These are phyloP conservation scores for Phytophthora lateralis DNA, from an alignment of 352 stramenopile species.

Conservation along the genomic window DNA sequence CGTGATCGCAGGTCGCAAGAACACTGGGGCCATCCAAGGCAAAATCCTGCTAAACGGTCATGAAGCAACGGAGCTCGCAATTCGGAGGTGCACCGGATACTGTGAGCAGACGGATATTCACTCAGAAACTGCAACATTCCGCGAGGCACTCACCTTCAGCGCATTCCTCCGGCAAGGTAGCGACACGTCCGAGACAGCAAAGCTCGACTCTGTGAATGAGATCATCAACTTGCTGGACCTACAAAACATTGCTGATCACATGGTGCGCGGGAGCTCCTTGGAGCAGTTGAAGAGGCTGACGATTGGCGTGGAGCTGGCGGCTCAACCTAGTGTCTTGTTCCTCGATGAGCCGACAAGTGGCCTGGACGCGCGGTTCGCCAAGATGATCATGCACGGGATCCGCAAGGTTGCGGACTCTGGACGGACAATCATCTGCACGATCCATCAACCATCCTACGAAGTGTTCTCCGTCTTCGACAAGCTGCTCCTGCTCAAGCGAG, in stretches of 20 bases:
- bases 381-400: conserved; percentile 74
- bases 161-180: conserved; percentile 59
- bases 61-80: conserved; percentile 29
- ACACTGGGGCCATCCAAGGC: conserved; percentile 62
- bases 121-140: conserved; percentile 66
- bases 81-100: conserved; percentile 27
- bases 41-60: conserved; percentile 85
- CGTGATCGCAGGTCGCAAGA: conserved; percentile 91
- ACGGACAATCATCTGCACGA: conserved; percentile 82
- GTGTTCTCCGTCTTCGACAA: conserved; percentile 83
- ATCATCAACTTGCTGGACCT: conserved; percentile 27
- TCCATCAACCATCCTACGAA: conserved; percentile 84
- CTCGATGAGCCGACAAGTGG: conserved; percentile 33
- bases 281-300: conserved; percentile 42
- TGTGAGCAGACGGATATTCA: conserved; percentile 29
- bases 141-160: conserved; percentile 87
- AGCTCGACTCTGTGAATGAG: conserved; percentile 26
- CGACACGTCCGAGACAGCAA: conserved; percentile 10
- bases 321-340: conserved; percentile 52
- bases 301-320: conserved; percentile 59
- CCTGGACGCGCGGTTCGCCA: conserved; percentile 77
- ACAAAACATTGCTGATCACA: conserved; percentile 24
- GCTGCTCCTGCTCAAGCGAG: conserved; percentile 64
- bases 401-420: conserved; percentile 68
- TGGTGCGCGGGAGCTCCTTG: conserved; percentile 26